Evolutionary conservation across 1,284 basidiomycete genomes (phyloP).

Genomic region (Cystobasidium slooffiae): DNA sequence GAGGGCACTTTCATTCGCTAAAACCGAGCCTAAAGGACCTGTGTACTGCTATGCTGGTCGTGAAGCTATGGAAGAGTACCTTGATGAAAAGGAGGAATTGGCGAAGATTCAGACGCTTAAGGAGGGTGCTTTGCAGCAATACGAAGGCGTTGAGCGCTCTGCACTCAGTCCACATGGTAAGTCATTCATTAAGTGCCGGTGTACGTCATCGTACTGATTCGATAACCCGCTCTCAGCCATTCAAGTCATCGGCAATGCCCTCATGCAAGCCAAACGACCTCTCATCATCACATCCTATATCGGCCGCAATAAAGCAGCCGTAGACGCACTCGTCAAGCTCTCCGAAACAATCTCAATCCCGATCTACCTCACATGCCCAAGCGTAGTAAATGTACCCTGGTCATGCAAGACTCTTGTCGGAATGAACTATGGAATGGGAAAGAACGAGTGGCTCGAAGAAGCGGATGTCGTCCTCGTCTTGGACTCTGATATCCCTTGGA

Average conservation of each 20-base stretch:
- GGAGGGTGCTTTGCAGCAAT: conserved; percentile 54
- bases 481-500: conserved; percentile 70
- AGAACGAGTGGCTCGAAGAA: conserved; percentile 61
- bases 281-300: conserved; percentile 69
- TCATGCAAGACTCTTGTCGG: conserved; percentile 66
- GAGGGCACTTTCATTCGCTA: conserved; percentile 67
- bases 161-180: conserved; percentile 63
- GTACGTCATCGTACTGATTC: background rate
- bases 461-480: conserved; percentile 69
- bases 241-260: conserved; percentile 61
- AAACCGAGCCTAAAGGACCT: conserved; percentile 69
- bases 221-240: conserved; percentile 56
- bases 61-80: conserved; percentile 70
- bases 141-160: conserved; percentile 63
- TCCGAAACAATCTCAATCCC: conserved; percentile 65
- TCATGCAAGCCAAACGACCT: conserved; percentile 63
- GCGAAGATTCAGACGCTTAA: background rate
- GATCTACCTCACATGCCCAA: conserved; percentile 64
- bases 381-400: conserved; percentile 64
- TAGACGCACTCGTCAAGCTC: conserved; percentile 62
- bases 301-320: conserved; percentile 65
- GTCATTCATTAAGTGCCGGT: conserved; percentile 35
- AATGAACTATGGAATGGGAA: conserved; percentile 60
- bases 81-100: conserved; percentile 56
- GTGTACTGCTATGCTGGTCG: conserved; percentile 65